These are phyloP conservation scores for Epichloe scottii DNA, from an alignment of 2,329 filamentous ascomycete genomes.

Conservation along the genomic window DNA sequence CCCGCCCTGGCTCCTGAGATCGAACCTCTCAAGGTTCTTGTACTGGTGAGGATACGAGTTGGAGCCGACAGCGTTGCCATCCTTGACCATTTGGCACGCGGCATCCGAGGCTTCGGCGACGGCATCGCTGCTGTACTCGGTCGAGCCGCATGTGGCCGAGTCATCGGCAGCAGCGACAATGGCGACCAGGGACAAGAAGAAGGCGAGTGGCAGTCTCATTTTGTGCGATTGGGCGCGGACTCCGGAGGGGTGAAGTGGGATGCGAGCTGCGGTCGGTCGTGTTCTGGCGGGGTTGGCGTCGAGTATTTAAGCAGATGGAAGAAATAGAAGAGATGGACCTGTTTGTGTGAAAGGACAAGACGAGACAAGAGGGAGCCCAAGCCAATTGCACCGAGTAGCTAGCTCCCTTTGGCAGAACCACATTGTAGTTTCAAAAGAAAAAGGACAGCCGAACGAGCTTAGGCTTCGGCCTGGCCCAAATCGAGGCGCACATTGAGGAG, in stretches of 20 bases:
- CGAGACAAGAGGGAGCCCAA: background rate
- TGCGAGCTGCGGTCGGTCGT: background rate
- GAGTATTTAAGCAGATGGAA: background rate
- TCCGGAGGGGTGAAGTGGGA: no score
- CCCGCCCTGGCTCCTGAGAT: slow-evolving; percentile 38
- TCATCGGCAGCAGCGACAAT: slow-evolving; percentile 6
- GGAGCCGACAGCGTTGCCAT: slow-evolving; percentile 23
- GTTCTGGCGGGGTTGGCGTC: background rate
- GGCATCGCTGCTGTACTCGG: slow-evolving; percentile 32
- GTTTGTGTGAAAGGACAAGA: no score
- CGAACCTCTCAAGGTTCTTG: slow-evolving; percentile 51
- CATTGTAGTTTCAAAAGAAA: background rate
- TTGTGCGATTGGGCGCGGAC: background rate
- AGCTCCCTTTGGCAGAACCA: background rate
- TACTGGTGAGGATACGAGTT: slow-evolving; percentile 43
- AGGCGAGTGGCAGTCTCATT: slow-evolving; percentile 5
- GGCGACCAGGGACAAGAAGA: slow-evolving; percentile 8
- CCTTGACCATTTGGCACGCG: slow-evolving; percentile 37
- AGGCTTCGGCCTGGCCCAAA: background rate
- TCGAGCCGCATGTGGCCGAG: slow-evolving; percentile 37
- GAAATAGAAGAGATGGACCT: background rate
- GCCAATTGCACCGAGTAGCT: background rate
- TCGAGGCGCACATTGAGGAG: background rate
- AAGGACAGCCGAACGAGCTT: background rate
- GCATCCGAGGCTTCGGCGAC: slow-evolving; percentile 36